Evolutionary conservation across 176 grass and related monocot genomes (phyloP), one percentile per base, ranked within the genome.

Genomic region (Saccharum officinarum): DNA sequence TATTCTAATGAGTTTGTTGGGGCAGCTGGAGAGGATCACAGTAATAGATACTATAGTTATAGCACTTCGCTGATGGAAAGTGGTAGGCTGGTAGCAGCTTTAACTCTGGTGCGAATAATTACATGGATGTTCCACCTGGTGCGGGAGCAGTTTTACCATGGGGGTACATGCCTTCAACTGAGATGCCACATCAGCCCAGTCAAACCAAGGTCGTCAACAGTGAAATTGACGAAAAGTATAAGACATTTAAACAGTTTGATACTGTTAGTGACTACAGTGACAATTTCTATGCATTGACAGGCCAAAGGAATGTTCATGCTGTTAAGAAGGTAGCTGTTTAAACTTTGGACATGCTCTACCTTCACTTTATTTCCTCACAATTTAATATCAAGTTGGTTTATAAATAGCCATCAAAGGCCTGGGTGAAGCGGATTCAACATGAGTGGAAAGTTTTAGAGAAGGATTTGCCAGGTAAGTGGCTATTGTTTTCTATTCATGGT

Each of bases 401-500:
- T 82, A 73, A 79, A 70, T 87, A 97, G 87, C 92, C 94, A 73
- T 59, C 83, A 31, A 94, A 91, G 71, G 76, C 77, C n/a, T 97
- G 92, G n/a, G 86, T 87, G 33, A 94, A 85, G 86, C 78, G 69
- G 75, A 86, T 97, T 83, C 92, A 97, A 44, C 81, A 92, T 85
- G 95, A 97, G 23, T 97, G 95, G 95, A 94, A 89, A 80, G 42
- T 94, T 49, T 66, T 97, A 33, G 88, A 94, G 74, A 94, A 89
- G 85, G 95, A 97, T 85, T 89, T 97, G 79, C 95, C 90, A 47
- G 92, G 92, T 91, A 54, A 79, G 69, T 79, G 22, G 16, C 18
- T 25, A 71, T 23, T 62, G 36, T 14, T 22, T n/a, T 67, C 77
- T 67, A 82, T 64, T 49, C 46, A 41, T 77, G 40, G 38, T 54